These are phyloP conservation scores for Acer saccharum DNA, from an alignment of 345 rosid species.

Conservation along the genomic window DNA sequence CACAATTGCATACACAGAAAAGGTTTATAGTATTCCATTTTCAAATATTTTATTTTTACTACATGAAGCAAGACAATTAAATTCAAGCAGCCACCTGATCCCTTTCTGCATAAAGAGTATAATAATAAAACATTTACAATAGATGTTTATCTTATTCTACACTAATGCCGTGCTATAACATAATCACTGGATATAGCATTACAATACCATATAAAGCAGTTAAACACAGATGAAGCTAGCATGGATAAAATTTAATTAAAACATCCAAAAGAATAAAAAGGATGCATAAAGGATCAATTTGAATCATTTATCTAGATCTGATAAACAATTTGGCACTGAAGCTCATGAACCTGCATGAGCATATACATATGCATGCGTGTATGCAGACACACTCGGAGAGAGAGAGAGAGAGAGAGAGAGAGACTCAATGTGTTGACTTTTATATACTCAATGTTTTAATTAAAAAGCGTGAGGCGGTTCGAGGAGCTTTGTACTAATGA, in stretches of 20 bases:
- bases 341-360: too few species aligned
- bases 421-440: background rate
- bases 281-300: background rate
- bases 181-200: too few species aligned
- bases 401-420: background rate
- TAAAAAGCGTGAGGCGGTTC: too few species aligned
- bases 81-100: background rate
- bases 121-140: background rate
- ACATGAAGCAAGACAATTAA: background rate
- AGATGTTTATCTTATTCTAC: background rate
- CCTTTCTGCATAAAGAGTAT: background rate
- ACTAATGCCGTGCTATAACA: background rate
- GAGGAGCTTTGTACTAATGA: too few species aligned
- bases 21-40: background rate
- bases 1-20: background rate
- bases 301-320: background rate
- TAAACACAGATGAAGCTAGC: background rate
- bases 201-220: background rate
- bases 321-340: background rate
- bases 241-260: background rate
- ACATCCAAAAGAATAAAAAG: background rate
- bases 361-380: background rate
- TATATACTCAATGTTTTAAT: too few species aligned
- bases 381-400: background rate
- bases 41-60: background rate